Conservation (phyloP, 108 stramenopile genomes). For the Parmales sp. region DNA sequence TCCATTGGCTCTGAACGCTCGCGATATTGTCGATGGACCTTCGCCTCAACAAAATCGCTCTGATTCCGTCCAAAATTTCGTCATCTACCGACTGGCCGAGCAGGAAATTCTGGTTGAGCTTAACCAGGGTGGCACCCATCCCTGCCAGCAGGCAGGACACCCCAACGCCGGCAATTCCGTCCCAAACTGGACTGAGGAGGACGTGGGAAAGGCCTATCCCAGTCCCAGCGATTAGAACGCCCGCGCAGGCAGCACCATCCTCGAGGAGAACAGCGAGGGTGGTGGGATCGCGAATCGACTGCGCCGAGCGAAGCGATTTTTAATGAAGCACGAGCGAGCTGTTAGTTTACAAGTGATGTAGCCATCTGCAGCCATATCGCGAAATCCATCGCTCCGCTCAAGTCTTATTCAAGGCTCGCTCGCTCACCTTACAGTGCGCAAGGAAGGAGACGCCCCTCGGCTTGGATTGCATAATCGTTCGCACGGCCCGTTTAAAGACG, state of each 20-base stretch:
- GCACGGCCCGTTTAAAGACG: constrained; percentile 64
- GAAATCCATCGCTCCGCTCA: no score
- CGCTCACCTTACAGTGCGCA: constrained; percentile 23
- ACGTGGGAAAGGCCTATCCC: constrained; percentile 76
- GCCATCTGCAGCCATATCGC: no score
- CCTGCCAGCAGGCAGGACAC: constrained; percentile 72
- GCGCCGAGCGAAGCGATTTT: no score
- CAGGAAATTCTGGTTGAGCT: constrained; percentile 81
- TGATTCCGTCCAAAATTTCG: constrained; percentile 69
- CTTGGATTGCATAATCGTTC: constrained; percentile 39
- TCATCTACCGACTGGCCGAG: constrained; percentile 84
- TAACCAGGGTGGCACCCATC: constrained; percentile 72
- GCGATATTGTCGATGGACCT: constrained; percentile 74
- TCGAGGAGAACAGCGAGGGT: constrained; percentile 88
- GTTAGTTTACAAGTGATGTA: no score
- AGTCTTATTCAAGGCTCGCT: no score
- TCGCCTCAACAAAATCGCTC: constrained; percentile 60
- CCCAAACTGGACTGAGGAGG: constrained; percentile 68
- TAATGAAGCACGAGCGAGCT: no score
- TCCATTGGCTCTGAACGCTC: constrained; percentile 88
- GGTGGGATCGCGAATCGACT: constrained; percentile 87
- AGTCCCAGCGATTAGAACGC: constrained; percentile 80
- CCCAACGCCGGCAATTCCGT: constrained; percentile 79
- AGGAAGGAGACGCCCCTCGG: constrained; percentile 44
- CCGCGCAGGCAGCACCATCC: constrained; percentile 90